Percentiles rank a stretch among this genome's conserved stretches.
These are phyloP conservation scores for Hypsizygus marmoreus DNA, from an alignment of 768 basidiomycete species.

Conservation along the genomic window DNA sequence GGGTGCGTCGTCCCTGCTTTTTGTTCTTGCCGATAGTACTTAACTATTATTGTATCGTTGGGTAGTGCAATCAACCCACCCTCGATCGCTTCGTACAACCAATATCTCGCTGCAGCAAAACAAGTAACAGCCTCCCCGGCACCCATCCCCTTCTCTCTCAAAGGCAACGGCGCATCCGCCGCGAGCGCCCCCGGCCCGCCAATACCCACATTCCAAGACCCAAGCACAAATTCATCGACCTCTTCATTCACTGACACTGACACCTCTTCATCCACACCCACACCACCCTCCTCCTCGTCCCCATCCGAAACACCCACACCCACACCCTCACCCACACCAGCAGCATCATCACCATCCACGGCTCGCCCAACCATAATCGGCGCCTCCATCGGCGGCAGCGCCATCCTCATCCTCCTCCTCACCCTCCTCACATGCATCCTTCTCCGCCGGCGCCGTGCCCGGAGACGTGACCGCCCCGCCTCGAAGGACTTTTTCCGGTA, in stretches of 20 bases:
- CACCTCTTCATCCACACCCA: constrained; percentile 1
- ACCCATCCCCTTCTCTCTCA: constrained; percentile 5
- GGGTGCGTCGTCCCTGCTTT: constrained; percentile 27
- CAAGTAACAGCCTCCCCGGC: constrained; percentile 22
- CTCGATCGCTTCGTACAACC: constrained; percentile 22
- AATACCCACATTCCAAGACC: too few species aligned
- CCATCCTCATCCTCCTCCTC: constrained; percentile 13
- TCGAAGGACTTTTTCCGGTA: constrained; percentile 20
- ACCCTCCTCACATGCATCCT: constrained; percentile 8
- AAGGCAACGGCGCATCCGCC: constrained; percentile 1
- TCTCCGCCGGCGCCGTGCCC: constrained; percentile 7
- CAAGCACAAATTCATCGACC: too few species aligned
- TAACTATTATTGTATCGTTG: neutral
- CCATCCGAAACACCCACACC: too few species aligned
- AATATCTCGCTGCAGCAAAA: constrained; percentile 31
- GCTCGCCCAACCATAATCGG: constrained; percentile 4
- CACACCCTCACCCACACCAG: neutral
- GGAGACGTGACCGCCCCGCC: constrained; percentile 7
- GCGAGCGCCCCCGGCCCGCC: too few species aligned
- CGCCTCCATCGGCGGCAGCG: constrained; percentile 23
- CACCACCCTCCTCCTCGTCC: neutral
- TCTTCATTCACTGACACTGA: constrained; percentile 11
- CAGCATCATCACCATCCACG: neutral
- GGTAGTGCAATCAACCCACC: constrained; percentile 40
- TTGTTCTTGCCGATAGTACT: neutral